phyloP scores from a whole-genome alignment of 257 asterid genomes.

The Mentha longifolia region DNA sequence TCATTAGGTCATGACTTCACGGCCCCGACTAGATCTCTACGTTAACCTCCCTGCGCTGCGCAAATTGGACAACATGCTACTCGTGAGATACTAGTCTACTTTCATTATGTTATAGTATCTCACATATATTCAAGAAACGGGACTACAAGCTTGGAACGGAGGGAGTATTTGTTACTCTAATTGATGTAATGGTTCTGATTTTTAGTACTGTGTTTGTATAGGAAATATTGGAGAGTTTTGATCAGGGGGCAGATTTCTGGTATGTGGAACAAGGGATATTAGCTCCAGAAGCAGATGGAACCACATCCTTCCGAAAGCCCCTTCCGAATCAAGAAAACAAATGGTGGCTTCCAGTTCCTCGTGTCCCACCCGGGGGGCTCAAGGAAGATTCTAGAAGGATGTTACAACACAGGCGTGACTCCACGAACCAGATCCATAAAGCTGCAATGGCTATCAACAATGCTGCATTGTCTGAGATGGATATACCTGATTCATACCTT shows the following conservation, averaged over 20 bases:
- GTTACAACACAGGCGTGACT: constrained; percentile 66
- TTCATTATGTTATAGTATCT: too few relatives aligned
- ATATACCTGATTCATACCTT: constrained; percentile 64
- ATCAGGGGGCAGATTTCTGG: constrained; percentile 62
- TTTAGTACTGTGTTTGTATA: constrained; percentile 28
- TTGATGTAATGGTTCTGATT: constrained; percentile 6
- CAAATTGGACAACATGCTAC: constrained; percentile 80
- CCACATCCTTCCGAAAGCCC: constrained; percentile 58
- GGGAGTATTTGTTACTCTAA: background rate
- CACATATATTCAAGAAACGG: too few relatives aligned
- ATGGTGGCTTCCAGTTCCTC: constrained; percentile 95
- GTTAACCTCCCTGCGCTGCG: constrained; percentile 84
- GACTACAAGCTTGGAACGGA: too few relatives aligned
- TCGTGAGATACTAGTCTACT: constrained; percentile 62
- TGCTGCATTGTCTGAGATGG: constrained; percentile 72
- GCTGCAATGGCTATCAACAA: constrained; percentile 88
- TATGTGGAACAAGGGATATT: constrained; percentile 77
- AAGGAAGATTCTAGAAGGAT: constrained; percentile 61
- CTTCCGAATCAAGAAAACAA: constrained; percentile 70
- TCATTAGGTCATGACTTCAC: constrained; percentile 71
- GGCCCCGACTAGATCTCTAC: constrained; percentile 71
- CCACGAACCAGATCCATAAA: constrained; percentile 81
- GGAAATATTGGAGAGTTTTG: constrained; percentile 76
- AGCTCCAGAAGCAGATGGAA: constrained; percentile 53
- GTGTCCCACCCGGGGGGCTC: constrained; percentile 73